Evolutionary conservation across 371 early-diverging fungal species (phyloP), one percentile per base, ranked within the genome.

Genomic region (Syncephalastrum monosporum): DNA sequence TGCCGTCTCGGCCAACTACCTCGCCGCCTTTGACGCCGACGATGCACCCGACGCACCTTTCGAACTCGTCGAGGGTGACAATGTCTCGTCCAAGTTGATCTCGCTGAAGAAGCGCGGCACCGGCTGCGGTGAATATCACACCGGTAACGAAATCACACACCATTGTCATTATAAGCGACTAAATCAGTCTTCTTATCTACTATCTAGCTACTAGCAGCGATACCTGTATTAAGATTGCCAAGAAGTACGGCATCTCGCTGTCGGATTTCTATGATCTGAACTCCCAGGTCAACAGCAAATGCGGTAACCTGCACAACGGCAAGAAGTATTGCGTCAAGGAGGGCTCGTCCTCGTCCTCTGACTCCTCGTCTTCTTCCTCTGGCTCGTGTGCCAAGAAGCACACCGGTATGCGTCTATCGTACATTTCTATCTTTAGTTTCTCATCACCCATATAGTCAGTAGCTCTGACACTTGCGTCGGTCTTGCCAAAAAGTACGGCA

Each of bases 321-420:
- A 73, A 75, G 55, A 67, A 67, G 21, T 75, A 75, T 61, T 75
- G 75, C 57, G 70, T 75, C 23, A 47, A 57, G 33, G 56, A 52
- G 24, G 63, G 68, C 12, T 56, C 62, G n/a, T 48, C 54, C 33
- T 49, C 55, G 15, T 49, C 57, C 38, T 25, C 17, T 23, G 15
- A 17, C 21, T 44, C 24, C 15, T 55, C 61, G 21, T n/a, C n/a
- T 17, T 25, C 42, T 27, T 46, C 50, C 27, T 57, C 63, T 41
- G 52, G 52, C 44, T 44, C 56, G 38, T 66, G 66, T 44, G 24
- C 50, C 50, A 57, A 66, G 59, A 47, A 43, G 7, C 66, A 61
- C 51, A 61, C 33, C 3, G 55, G 64, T 63, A 63, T 47, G 4
- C 7, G 2, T 52, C 14, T 3, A 25, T 55, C 27, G 15, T n/a